A percentile compares a stretch with the other conserved stretches of the same genome.
Evolutionary conservation across 169 alveolate genomes (phyloP).

Genomic region (Plasmodium gaboni): DNA sequence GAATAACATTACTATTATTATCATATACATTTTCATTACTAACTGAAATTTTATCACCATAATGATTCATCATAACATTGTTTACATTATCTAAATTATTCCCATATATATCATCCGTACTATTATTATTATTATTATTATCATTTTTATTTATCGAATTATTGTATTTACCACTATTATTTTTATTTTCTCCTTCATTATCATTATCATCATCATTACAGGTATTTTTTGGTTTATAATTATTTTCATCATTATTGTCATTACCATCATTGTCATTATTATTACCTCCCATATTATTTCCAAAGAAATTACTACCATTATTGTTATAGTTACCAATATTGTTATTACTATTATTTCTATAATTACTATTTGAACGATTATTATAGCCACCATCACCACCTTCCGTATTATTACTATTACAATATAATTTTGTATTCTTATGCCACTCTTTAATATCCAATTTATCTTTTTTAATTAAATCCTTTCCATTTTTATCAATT

Average conservation of each 20-base stretch:
- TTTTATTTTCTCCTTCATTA: background rate
- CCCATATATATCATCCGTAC: slow-evolving; percentile 1
- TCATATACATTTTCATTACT: slow-evolving; percentile 21
- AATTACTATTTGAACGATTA: background rate
- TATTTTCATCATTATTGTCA: slow-evolving; percentile 13
- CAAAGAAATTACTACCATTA: slow-evolving; percentile 1
- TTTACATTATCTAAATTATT: slow-evolving; percentile 7
- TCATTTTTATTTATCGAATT: slow-evolving; percentile 1
- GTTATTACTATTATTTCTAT: slow-evolving; percentile 10
- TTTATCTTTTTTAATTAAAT: background rate
- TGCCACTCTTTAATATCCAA: background rate
- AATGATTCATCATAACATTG: slow-evolving; percentile 12
- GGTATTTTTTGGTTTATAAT: background rate
- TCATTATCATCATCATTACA: background rate
- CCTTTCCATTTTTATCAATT: background rate
- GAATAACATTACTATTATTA: slow-evolving; percentile 14
- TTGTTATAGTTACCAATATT: slow-evolving; percentile 7
- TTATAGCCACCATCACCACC: background rate
- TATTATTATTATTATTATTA: background rate
- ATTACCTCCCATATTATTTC: background rate
- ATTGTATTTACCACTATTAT: background rate
- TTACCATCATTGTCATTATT: background rate
- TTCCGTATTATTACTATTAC: background rate
- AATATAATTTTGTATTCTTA: background rate
- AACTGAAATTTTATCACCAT: slow-evolving; percentile 1